phyloP scores from a whole-genome alignment of 1,284 basidiomycete genomes.

The Irpex sp. region DNA sequence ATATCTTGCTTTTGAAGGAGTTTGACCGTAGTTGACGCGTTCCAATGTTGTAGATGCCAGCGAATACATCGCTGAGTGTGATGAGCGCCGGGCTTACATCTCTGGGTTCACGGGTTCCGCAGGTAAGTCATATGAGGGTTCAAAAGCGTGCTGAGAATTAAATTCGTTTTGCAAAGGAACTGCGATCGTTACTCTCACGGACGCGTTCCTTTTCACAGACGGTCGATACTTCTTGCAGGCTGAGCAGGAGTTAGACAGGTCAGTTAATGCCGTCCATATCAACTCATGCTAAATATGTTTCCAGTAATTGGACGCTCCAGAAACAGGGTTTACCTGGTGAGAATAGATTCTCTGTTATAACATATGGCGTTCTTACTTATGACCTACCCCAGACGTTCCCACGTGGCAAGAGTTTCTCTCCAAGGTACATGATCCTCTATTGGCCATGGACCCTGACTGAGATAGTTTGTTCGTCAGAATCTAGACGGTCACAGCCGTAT shows the following conservation, averaged over 20 bases:
- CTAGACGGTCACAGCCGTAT: constrained; percentile 60
- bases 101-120: constrained; percentile 94
- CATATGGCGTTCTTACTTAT: constrained; percentile 7
- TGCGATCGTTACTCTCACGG: constrained; percentile 73
- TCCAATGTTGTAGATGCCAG: constrained; percentile 64
- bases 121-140: constrained; percentile 40
- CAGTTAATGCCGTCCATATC: constrained; percentile 23
- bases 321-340: constrained; percentile 80
- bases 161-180: constrained; percentile 47
- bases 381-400: constrained; percentile 60
- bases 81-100: constrained; percentile 83
- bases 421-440: constrained; percentile 44
- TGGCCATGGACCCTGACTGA: no score
- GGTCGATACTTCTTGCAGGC: constrained; percentile 95
- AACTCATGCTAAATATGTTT: not conserved
- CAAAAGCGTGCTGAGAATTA: not conserved
- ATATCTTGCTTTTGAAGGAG: not conserved
- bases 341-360: constrained; percentile 4
- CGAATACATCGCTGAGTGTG: constrained; percentile 85
- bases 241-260: constrained; percentile 82
- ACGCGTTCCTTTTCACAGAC: constrained; percentile 86
- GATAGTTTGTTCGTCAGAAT: constrained; percentile 38
- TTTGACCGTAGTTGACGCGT: not conserved
- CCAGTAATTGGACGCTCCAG: constrained; percentile 90
- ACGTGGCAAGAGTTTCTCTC: constrained; percentile 87